Conservation (phyloP, 805 yeast species). For the Dipodascus geniculatus region DNA sequence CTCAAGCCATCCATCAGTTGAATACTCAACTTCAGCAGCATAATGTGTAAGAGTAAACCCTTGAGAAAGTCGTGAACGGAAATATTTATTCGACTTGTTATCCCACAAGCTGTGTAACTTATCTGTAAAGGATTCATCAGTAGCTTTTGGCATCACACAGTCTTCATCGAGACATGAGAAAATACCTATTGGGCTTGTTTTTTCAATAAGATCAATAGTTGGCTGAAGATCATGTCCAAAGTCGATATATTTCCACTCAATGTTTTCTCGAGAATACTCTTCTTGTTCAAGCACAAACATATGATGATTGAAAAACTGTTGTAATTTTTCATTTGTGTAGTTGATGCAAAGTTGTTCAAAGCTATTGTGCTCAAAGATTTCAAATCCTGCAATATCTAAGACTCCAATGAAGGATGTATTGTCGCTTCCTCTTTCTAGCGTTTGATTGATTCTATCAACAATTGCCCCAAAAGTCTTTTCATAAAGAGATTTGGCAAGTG, state of each 20-base stretch:
- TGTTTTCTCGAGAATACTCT: constrained; percentile 86
- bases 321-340: constrained; percentile 83
- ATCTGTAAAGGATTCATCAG: constrained; percentile 72
- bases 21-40: constrained; percentile 94
- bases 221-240: constrained; percentile 92
- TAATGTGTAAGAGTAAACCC: constrained; percentile 85
- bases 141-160: constrained; percentile 85
- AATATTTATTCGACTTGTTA: constrained; percentile 42
- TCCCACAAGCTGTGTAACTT: constrained; percentile 62
- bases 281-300: constrained; percentile 96
- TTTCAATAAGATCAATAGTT: constrained; percentile 85
- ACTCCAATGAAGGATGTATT: constrained; percentile 58
- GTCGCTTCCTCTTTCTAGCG: constrained; percentile 36
- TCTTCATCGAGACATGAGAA: constrained; percentile 87
- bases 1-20: constrained; percentile 84
- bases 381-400: constrained; percentile 94
- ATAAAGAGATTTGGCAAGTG: constrained; percentile 76
- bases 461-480: constrained; percentile 72
- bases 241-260: constrained; percentile 88
- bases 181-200: constrained; percentile 61
- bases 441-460: constrained; percentile 63
- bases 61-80: constrained; percentile 57
- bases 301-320: constrained; percentile 92
- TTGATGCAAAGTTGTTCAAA: constrained; percentile 96
- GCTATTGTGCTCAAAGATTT: constrained; percentile 88